Percentiles rank a stretch among this genome's conserved stretches.
Evolutionary conservation across 2,329 filamentous ascomycete species (phyloP).

Genomic region (Aspergillus jensenii): DNA sequence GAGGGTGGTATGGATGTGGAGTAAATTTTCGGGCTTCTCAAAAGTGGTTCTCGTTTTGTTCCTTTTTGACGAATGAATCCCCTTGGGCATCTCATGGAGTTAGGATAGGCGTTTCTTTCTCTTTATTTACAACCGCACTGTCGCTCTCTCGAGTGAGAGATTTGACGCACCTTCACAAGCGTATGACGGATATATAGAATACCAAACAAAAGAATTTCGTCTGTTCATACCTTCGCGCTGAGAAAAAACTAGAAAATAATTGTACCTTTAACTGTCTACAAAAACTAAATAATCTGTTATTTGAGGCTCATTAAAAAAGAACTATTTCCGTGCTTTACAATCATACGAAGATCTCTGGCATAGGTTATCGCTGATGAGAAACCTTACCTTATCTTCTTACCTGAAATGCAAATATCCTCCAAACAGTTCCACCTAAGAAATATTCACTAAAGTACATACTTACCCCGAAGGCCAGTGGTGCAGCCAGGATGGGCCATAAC

Average conservation of each 20-base stretch:
- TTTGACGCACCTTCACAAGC: slow-evolving; percentile 27
- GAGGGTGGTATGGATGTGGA: slow-evolving; percentile 46
- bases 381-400: slow-evolving; percentile 49
- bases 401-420: slow-evolving; percentile 27
- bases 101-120: slow-evolving; percentile 32
- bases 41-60: slow-evolving; percentile 16
- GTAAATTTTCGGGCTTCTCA: slow-evolving; percentile 15
- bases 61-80: slow-evolving; percentile 27
- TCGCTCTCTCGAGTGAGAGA: slow-evolving; percentile 15
- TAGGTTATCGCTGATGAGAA: slow-evolving; percentile 24
- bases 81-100: slow-evolving; percentile 39
- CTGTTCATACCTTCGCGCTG: slow-evolving; percentile 7
- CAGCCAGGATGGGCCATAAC: slow-evolving; percentile 29
- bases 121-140: slow-evolving; percentile 14
- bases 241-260: not conserved
- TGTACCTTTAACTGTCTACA: not conserved
- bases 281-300: not conserved
- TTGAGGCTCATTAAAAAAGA: slow-evolving; percentile 1
- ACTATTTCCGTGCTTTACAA: slow-evolving; percentile 20
- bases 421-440: slow-evolving; percentile 20
- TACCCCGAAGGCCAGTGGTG: slow-evolving; percentile 31
- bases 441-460: slow-evolving; percentile 45
- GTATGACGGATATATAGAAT: slow-evolving; percentile 32
- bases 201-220: slow-evolving; percentile 28
- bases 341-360: slow-evolving; percentile 22